Percentiles rank a stretch among this genome's conserved stretches.
Conservation (phyloP, 768 basidiomycete genomes). For the Suillus bovinus region DNA sequence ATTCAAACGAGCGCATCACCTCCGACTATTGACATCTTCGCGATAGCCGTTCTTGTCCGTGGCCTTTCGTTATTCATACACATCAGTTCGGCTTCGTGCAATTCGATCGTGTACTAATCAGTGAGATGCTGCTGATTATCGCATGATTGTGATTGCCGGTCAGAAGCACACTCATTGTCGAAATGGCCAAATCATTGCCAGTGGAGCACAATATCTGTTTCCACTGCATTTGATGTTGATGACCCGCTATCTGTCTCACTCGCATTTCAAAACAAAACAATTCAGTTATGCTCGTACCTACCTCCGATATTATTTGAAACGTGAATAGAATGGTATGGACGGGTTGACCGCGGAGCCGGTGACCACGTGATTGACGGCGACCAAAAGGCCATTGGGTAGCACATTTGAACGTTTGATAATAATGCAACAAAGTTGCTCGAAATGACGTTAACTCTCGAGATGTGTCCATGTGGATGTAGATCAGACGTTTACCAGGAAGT, state of each 20-base stretch:
- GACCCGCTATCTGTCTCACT: neutral
- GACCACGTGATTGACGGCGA: neutral
- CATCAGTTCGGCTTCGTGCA: neutral
- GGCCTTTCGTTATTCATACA: neutral
- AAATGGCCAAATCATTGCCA: neutral
- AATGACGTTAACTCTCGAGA: neutral
- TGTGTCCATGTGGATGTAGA: neutral
- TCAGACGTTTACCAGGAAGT: neutral
- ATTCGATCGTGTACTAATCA: neutral
- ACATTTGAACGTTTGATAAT: neutral
- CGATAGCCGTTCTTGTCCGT: neutral
- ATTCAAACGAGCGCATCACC: neutral
- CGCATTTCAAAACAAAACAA: neutral
- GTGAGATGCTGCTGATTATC: neutral
- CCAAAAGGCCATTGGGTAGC: constrained; percentile 3
- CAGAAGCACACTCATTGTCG: neutral
- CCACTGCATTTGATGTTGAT: neutral
- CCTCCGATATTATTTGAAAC: neutral
- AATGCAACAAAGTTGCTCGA: neutral
- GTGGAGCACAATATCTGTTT: neutral
- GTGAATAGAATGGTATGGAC: neutral
- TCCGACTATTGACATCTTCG: neutral
- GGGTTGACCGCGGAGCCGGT: neutral
- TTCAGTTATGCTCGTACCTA: neutral
- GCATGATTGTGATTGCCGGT: constrained; percentile 3